phyloP scores from a whole-genome alignment of 257 asterid species.

The Scutellaria barbata region DNA sequence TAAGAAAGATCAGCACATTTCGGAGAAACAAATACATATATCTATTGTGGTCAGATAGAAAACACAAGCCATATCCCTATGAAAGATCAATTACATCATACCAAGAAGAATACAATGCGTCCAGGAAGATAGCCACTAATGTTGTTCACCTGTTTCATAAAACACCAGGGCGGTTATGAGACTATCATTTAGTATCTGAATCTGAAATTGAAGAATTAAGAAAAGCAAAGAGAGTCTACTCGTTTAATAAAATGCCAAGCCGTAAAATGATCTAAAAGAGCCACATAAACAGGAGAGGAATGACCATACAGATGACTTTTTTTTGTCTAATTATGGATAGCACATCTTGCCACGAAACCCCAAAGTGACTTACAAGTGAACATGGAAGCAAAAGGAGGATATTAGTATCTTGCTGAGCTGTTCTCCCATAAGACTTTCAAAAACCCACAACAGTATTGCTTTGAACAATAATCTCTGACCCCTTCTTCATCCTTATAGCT shows the following conservation, averaged over 20 bases:
- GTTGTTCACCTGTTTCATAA: slow-evolving; percentile 84
- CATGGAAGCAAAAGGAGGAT: slow-evolving; percentile 22
- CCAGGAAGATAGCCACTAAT: slow-evolving; percentile 99
- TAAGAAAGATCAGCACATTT: slow-evolving; percentile 20
- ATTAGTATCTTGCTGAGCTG: not conserved
- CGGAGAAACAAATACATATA: slow-evolving; percentile 13
- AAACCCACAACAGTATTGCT: not conserved
- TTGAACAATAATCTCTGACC: not conserved
- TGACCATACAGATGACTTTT: slow-evolving; percentile 2
- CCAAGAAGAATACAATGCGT: slow-evolving; percentile 97
- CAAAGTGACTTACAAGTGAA: not conserved
- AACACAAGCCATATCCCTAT: slow-evolving; percentile 19
- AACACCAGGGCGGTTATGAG: slow-evolving; percentile 20
- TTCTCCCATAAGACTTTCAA: not conserved
- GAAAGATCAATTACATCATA: slow-evolving; percentile 48
- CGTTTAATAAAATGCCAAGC: slow-evolving; percentile 31
- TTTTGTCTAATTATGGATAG: slow-evolving; percentile 11
- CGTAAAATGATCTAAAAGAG: slow-evolving; percentile 17
- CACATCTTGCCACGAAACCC: slow-evolving; percentile 9
- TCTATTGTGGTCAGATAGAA: not conserved
- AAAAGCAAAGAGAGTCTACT: not conserved
- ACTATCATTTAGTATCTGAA: slow-evolving; percentile 8
- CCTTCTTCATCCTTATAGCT: not conserved
- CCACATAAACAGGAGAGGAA: slow-evolving; percentile 8
- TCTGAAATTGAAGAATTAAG: not conserved